Evolutionary conservation across 768 basidiomycete genomes (phyloP).

Genomic region (Russula sp.): DNA sequence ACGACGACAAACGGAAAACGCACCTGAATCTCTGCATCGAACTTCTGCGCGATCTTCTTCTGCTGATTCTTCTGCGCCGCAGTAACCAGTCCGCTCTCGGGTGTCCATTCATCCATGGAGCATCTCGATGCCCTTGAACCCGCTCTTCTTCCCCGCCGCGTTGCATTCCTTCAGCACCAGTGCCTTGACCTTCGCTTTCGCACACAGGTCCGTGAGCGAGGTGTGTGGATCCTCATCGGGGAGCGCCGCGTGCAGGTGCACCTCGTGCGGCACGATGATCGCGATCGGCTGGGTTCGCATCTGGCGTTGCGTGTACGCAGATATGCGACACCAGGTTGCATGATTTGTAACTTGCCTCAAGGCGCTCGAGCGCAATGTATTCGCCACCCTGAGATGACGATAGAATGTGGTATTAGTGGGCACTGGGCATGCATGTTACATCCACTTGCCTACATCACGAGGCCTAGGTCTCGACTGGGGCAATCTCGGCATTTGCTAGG

Average conservation of each 20-base stretch:
- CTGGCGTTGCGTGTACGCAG: slow-evolving; percentile 77
- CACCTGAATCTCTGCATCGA: slow-evolving; percentile 57
- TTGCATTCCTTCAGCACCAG: too few relatives aligned
- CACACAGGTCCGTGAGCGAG: too few relatives aligned
- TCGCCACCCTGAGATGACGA: slow-evolving; percentile 75
- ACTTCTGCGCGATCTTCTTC: slow-evolving; percentile 58
- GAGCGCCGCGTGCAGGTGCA: too few relatives aligned
- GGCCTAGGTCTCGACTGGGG: too few relatives aligned
- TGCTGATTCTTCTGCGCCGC: slow-evolving; percentile 90
- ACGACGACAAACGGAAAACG: slow-evolving; percentile 18
- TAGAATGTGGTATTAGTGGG: too few relatives aligned
- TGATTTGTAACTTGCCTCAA: slow-evolving; percentile 83
- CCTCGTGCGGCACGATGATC: too few relatives aligned
- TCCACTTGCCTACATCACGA: too few relatives aligned
- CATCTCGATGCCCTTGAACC: slow-evolving; percentile 73
- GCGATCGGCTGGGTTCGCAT: too few relatives aligned
- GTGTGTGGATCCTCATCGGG: too few relatives aligned
- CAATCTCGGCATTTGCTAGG: too few relatives aligned
- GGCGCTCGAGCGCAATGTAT: slow-evolving; percentile 88
- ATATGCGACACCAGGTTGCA: slow-evolving; percentile 74
- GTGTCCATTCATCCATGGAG: slow-evolving; percentile 89
- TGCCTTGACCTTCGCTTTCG: too few relatives aligned
- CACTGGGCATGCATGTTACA: too few relatives aligned
- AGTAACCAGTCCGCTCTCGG: slow-evolving; percentile 81
- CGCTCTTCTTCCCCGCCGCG: slow-evolving; percentile 73